A percentile compares a stretch with the other conserved stretches of the same genome.
Evolutionary conservation across 305 asterid species (phyloP).

Genomic region (Fraxinus sp.): DNA sequence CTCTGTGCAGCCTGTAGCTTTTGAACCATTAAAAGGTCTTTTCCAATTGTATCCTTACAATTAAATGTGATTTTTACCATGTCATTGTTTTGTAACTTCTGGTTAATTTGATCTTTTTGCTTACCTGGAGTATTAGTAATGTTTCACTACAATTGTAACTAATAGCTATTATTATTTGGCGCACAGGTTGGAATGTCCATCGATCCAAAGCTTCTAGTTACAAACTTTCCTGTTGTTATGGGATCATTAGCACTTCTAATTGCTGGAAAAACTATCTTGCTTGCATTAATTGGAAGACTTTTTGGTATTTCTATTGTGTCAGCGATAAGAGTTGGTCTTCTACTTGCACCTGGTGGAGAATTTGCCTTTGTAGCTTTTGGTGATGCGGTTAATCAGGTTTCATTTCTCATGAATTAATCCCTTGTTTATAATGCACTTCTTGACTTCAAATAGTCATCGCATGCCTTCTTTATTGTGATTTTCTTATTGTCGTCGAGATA

Average conservation of each 20-base stretch:
- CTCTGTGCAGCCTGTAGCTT: conserved; percentile 16
- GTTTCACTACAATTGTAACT: conserved; percentile 21
- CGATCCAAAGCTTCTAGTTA: conserved; percentile 91
- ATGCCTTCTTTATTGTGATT: neutral
- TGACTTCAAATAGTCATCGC: neutral
- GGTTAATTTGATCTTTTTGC: conserved; percentile 1
- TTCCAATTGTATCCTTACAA: conserved; percentile 11
- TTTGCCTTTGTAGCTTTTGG: conserved; percentile 99
- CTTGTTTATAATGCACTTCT: conserved; percentile 21
- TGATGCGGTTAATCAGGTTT: conserved; percentile 99
- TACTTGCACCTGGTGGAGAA: conserved; percentile 99
- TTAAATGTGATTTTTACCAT: conserved; percentile 10
- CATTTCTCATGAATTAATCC: conserved; percentile 16
- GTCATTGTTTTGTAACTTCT: neutral
- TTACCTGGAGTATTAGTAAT: conserved; percentile 6
- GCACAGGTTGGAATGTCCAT: conserved; percentile 99
- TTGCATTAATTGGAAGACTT: conserved; percentile 78
- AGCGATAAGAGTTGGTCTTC: conserved; percentile 95
- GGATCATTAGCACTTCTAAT: conserved; percentile 81
- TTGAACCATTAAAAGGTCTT: neutral
- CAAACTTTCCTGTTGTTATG: conserved; percentile 85
- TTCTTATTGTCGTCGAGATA: neutral
- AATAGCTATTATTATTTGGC: conserved; percentile 26
- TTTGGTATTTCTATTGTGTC: conserved; percentile 89
- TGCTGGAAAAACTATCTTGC: conserved; percentile 87